Conservation (phyloP, 1,284 basidiomycete species). For the Ceratobasidium sp. region DNA sequence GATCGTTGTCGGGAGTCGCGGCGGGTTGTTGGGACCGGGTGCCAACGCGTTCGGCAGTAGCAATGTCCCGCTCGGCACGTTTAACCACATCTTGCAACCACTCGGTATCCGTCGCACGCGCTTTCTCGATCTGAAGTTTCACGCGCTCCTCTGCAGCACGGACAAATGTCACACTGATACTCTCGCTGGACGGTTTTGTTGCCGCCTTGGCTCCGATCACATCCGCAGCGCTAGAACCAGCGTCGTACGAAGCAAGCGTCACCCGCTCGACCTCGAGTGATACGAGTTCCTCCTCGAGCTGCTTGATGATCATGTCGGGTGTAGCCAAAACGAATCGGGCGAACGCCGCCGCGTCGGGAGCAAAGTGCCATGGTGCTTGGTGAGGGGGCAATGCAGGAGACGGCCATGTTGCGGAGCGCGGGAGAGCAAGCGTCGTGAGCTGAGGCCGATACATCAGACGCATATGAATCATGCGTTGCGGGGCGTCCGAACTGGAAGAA, state of each 20-base stretch:
- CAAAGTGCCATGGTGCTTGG: conserved; percentile 93
- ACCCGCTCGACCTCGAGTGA: conserved; percentile 77
- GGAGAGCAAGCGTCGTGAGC: conserved; percentile 95
- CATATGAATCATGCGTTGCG: conserved; percentile 68
- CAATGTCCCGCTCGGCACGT: conserved; percentile 60
- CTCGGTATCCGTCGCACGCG: conserved; percentile 75
- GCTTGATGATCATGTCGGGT: conserved; percentile 79
- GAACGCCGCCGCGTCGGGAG: conserved; percentile 90
- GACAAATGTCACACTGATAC: conserved; percentile 82
- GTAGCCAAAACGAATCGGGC: conserved; percentile 97
- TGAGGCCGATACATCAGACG: conserved; percentile 93
- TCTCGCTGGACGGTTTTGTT: conserved; percentile 56
- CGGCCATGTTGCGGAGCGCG: conserved; percentile 92
- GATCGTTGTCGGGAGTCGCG: conserved; percentile 14
- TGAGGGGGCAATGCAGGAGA: conserved; percentile 91
- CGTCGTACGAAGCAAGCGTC: conserved; percentile 57
- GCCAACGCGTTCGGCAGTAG: conserved; percentile 56
- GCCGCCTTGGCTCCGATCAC: conserved; percentile 41
- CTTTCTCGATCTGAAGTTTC: conserved; percentile 79
- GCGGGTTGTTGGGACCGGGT: conserved; percentile 44
- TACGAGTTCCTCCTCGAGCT: conserved; percentile 79
- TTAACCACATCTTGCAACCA: conserved; percentile 67
- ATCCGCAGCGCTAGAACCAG: neutral
- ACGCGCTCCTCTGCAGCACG: conserved; percentile 82
- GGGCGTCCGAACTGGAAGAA: conserved; percentile 46